A percentile compares a stretch with the other conserved stretches of the same genome.
Evolutionary conservation across 2,329 filamentous ascomycete genomes (phyloP).

Genomic region (Phaeophleospora eucalypticola): DNA sequence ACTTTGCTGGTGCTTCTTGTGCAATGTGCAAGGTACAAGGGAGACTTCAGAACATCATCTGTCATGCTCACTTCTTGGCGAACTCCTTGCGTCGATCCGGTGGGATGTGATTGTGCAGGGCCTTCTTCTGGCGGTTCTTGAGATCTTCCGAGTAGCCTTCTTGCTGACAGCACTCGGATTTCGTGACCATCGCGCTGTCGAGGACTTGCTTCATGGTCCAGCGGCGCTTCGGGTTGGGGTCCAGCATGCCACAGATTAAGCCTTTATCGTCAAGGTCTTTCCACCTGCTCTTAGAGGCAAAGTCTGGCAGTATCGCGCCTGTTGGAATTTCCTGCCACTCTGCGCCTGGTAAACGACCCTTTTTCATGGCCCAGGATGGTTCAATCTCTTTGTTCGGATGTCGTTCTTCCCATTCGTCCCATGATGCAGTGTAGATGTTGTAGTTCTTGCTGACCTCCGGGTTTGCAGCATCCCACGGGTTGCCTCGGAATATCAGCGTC

Average conservation of each 20-base stretch:
- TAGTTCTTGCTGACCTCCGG: conserved; percentile 53
- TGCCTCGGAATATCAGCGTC: conserved; percentile 67
- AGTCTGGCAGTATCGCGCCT: conserved; percentile 35
- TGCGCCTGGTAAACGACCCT: too few species aligned
- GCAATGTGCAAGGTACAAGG: too few species aligned
- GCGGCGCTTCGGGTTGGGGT: conserved; percentile 69
- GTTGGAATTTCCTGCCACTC: background rate
- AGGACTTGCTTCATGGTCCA: conserved; percentile 66
- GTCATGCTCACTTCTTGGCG: conserved; percentile 6
- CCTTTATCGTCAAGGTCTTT: conserved; percentile 63
- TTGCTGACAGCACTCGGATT: conserved; percentile 32
- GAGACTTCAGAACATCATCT: too few species aligned
- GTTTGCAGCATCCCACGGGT: conserved; percentile 69
- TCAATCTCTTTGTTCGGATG: conserved; percentile 48
- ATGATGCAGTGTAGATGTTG: conserved; percentile 60
- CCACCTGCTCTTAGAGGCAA: conserved; percentile 66
- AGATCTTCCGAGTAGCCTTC: conserved; percentile 33
- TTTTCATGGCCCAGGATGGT: background rate
- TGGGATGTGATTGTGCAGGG: conserved; percentile 41
- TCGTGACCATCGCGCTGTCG: conserved; percentile 47
- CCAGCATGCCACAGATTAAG: conserved; percentile 74
- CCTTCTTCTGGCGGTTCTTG: conserved; percentile 37
- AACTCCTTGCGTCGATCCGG: conserved; percentile 28
- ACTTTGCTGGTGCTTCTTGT: too few species aligned
- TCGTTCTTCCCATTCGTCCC: conserved; percentile 62